Base-by-base conservation (phyloP, 2,329 filamentous ascomycete species). In the Coleophoma crateriformis region DNA sequence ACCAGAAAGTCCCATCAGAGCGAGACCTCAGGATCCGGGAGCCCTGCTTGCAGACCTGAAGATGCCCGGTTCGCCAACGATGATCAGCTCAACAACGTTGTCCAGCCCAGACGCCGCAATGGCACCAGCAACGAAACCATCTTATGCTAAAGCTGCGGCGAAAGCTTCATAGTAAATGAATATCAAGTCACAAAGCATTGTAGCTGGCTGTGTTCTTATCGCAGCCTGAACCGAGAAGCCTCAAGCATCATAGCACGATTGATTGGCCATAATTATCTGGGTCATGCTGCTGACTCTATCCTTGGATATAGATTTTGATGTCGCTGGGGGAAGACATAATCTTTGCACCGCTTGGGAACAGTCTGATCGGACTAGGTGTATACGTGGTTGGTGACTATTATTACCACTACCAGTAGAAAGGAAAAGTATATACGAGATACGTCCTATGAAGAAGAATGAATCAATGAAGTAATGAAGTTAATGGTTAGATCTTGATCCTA, bases 1-100 rank as follows among this genome's bases (percentile, higher is more conserved):
- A 14, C 41, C 41, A 10, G 50, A 39, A 5, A 59, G 57, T 47
- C 54, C 54, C 3, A 40, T n/a, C 6, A 19, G n/a, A 33, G 15
- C 17, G 12, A 50, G 49, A 45, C 47, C 48, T 8, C 15, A 45
- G 7, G 41, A 44, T 33, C 3, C 41, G 14, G 32, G 1, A 1
- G 17, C 19, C 13, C 20, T 44, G 20, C 19, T 44, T 14, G 41
- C 41, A 22, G 41, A 42, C 20, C 22, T 42, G 15, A 19, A 14
- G 20, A 42, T 42, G 11, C 40, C 40, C 14, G 20, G 14, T 44
- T 33, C 38, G 22, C 38, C 38, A 19, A 41, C 17, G 2, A 12
- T 41, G 38, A 13, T 19, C 10, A 41, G 17, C 13, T 19, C 38
- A 41, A 41, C 14, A 41, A 17, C 6, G 2, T 15, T 7, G 15